Evolutionary conservation across 768 basidiomycete genomes (phyloP), one percentile per base, ranked within the genome.

Genomic region (Royoungia palumana): DNA sequence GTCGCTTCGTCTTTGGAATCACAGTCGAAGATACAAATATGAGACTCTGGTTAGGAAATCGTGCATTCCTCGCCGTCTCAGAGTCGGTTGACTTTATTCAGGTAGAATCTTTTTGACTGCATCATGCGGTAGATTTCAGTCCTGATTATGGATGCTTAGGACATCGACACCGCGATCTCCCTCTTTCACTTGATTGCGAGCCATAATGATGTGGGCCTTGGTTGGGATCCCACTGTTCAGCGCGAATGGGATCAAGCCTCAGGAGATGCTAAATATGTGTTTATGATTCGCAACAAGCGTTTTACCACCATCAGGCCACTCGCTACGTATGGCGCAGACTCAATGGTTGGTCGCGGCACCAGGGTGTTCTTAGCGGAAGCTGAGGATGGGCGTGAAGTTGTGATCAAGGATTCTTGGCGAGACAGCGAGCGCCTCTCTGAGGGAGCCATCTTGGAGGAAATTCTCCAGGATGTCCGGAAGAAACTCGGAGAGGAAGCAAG

Each of bases 1-100:
- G 59, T 4, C 46, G 61, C 5, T 63, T 65, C 27, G 47, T 54
- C 3, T 59, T 64, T 17, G 68, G 67, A 0, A 59, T 69, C 20
- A 66, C 62, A 0, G 46, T 67, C 14, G 62, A 69, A 43, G 54
- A 62, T 37, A 56, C 24, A 0, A 6, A 35, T 0, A 52, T 61
- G 56, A 54, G 69, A 17, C 1, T 70, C 19, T 71, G 70, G 70
- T 60, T 35, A 11, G 6, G 4, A 7, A 34, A 38, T 40, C 35
- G 37, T 9, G 41, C 44, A 16, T 35, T 46, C 2, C 39, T 59
- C 10, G 21, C 38, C 0, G 32, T 37, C 5, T 50, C 44, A 7
- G 9, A 2, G 7, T 34, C 50, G 0, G 19, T 59, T 14, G 2
- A 53, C 24, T 49, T 50, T 14, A 28, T 9, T 1, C 12, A n/a